Evolutionary conservation across 2,329 filamentous ascomycete genomes (phyloP).

Genomic region (Apiospora malaysiana): DNA sequence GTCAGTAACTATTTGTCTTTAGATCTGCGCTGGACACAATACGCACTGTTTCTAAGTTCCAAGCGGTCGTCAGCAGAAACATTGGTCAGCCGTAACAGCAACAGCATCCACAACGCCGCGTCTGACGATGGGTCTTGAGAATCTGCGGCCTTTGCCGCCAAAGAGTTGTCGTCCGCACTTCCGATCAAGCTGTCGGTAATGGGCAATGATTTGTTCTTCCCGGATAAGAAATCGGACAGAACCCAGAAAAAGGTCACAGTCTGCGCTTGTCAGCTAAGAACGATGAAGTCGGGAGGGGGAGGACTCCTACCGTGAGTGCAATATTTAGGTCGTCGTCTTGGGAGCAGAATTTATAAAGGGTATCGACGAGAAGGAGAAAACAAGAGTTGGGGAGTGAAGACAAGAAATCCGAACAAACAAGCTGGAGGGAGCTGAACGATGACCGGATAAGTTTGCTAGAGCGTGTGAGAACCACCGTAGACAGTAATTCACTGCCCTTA

Average conservation of each 20-base stretch:
- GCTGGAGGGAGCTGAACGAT: constrained; percentile 86
- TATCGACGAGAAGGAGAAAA: constrained; percentile 81
- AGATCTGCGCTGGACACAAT: background rate
- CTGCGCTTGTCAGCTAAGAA: constrained; percentile 44
- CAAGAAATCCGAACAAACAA: constrained; percentile 95
- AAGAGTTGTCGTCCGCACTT: constrained; percentile 59
- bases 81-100: constrained; percentile 73
- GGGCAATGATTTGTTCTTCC: constrained; percentile 61
- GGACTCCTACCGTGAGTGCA: constrained; percentile 73
- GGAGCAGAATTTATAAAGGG: constrained; percentile 85
- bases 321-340: constrained; percentile 95
- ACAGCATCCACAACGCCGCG: constrained; percentile 78
- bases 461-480: constrained; percentile 53
- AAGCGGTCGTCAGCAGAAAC: constrained; percentile 74
- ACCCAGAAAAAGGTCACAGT: constrained; percentile 97
- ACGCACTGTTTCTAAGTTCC: constrained; percentile 77
- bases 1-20: constrained; percentile 37
- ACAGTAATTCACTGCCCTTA: constrained; percentile 37
- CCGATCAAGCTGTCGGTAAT: constrained; percentile 63
- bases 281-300: background rate
- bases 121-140: constrained; percentile 66
- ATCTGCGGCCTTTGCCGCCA: constrained; percentile 64
- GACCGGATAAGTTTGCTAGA: constrained; percentile 82
- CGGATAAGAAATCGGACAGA: constrained; percentile 83
- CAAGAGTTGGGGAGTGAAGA: constrained; percentile 73